Percentiles rank a stretch among this genome's conserved stretches.
Conservation (phyloP, 2,329 filamentous ascomycete species). For the Xylaria sp. region DNA sequence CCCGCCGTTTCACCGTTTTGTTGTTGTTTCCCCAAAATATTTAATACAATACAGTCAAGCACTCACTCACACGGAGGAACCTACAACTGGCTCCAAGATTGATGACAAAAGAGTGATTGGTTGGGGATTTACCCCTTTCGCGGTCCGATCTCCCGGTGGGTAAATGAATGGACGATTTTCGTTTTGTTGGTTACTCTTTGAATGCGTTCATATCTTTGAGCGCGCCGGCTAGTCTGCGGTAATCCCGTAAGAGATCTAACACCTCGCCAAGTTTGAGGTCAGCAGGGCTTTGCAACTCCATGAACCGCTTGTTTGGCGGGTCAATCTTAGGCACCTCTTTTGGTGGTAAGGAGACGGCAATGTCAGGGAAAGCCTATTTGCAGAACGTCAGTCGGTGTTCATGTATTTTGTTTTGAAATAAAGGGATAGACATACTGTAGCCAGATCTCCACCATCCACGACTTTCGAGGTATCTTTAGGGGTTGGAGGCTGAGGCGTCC, state of each 20-base stretch:
- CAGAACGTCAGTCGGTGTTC: slow-evolving; percentile 1
- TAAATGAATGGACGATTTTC: background rate
- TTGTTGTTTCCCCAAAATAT: background rate
- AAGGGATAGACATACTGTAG: slow-evolving; percentile 42
- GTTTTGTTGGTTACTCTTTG: slow-evolving; percentile 33
- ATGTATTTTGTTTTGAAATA: background rate
- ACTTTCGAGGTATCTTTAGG: slow-evolving; percentile 34
- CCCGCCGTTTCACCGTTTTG: background rate
- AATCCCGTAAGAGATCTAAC: slow-evolving; percentile 65
- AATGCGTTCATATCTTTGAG: slow-evolving; percentile 60
- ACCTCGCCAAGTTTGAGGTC: slow-evolving; percentile 72
- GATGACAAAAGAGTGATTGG: background rate
- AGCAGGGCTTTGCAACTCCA: slow-evolving; percentile 63
- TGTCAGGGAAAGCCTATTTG: slow-evolving; percentile 54
- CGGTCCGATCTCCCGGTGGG: background rate
- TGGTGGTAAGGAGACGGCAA: slow-evolving; percentile 50
- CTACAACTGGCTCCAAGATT: background rate
- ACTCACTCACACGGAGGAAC: background rate
- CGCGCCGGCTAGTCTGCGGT: slow-evolving; percentile 62
- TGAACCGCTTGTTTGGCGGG: slow-evolving; percentile 66
- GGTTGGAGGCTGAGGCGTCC: slow-evolving; percentile 39
- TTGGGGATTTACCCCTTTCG: background rate
- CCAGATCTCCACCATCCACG: slow-evolving; percentile 51
- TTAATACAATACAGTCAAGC: background rate
- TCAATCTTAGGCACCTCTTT: slow-evolving; percentile 52